Evolutionary conservation across 306 rosid species (phyloP).

Genomic region (Vigna unguiculata): DNA sequence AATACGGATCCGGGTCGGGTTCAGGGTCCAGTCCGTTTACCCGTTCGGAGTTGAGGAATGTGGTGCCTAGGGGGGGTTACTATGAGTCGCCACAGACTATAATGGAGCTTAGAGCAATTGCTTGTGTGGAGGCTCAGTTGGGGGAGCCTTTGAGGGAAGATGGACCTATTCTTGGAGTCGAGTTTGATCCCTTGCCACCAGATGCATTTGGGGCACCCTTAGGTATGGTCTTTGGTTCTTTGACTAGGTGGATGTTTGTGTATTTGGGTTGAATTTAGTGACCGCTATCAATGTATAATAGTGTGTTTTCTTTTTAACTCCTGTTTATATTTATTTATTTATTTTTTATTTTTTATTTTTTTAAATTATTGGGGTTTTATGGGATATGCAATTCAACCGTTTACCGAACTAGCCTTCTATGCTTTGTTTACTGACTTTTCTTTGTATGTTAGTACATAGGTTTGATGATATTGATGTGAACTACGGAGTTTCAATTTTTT

Average conservation of each 20-base stretch:
- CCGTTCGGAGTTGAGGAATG: slow-evolving; percentile 68
- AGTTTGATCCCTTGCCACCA: slow-evolving; percentile 94
- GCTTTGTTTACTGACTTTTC: slow-evolving; percentile 11
- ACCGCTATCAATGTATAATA: slow-evolving; percentile 6
- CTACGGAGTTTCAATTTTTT: slow-evolving; percentile 24
- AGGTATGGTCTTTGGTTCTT: slow-evolving; percentile 55
- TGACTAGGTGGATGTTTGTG: slow-evolving; percentile 13
- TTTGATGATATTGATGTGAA: slow-evolving; percentile 31
- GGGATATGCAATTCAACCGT: background rate
- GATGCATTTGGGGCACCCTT: slow-evolving; percentile 97
- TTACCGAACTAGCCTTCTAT: slow-evolving; percentile 20
- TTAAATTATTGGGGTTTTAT: background rate
- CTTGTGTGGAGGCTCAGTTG: slow-evolving; percentile 92
- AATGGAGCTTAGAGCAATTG: slow-evolving; percentile 87
- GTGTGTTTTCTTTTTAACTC: slow-evolving; percentile 8
- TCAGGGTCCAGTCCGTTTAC: slow-evolving; percentile 83
- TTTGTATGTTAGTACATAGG: background rate
- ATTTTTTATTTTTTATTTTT: background rate
- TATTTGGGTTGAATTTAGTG: slow-evolving; percentile 32
- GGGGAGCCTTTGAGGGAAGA: slow-evolving; percentile 94
- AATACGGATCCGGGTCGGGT: slow-evolving; percentile 94
- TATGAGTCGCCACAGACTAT: slow-evolving; percentile 74
- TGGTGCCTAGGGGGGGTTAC: slow-evolving; percentile 60
- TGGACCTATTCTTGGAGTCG: slow-evolving; percentile 89
- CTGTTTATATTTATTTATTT: background rate